Evolutionary conservation across 1,139 yeast species (phyloP).

Genomic region (Kodamaea ohmeri): DNA sequence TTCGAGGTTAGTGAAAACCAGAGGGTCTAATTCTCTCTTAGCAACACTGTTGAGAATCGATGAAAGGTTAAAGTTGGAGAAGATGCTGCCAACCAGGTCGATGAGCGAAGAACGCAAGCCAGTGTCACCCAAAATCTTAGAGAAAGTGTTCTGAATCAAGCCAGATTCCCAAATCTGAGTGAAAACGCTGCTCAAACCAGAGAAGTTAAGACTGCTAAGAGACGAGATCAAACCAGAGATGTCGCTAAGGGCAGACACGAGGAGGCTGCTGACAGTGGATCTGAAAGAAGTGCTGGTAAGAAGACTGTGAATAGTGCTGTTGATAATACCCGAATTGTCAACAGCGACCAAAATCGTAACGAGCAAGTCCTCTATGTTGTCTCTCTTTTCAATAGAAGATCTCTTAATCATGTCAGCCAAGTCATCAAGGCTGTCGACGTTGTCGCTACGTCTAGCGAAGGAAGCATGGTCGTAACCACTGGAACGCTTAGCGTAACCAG

Average conservation of each 20-base stretch:
- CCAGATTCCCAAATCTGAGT: slow-evolving; percentile 26
- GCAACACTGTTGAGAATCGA: slow-evolving; percentile 4
- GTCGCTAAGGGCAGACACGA: slow-evolving; percentile 27
- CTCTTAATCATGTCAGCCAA: slow-evolving; percentile 5
- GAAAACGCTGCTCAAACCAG: slow-evolving; percentile 25
- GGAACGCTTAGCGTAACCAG: slow-evolving; percentile 1
- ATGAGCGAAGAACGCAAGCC: slow-evolving; percentile 26
- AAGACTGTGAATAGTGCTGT: slow-evolving; percentile 26
- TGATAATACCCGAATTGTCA: slow-evolving; percentile 29
- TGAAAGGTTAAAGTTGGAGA: slow-evolving; percentile 12
- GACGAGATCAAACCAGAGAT: slow-evolving; percentile 19
- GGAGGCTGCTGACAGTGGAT: slow-evolving; percentile 24
- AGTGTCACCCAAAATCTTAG: slow-evolving; percentile 27
- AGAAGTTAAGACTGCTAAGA: slow-evolving; percentile 8
- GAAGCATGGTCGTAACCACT: slow-evolving; percentile 4
- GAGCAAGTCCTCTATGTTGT: slow-evolving; percentile 33
- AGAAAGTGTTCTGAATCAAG: slow-evolving; percentile 25
- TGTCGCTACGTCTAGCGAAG: slow-evolving; percentile 6
- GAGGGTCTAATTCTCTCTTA: slow-evolving; percentile 9
- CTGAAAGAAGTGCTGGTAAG: slow-evolving; percentile 30
- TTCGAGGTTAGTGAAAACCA: slow-evolving; percentile 5
- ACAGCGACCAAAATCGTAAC: slow-evolving; percentile 32
- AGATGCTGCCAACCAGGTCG: slow-evolving; percentile 21
- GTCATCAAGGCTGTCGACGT: slow-evolving; percentile 1
- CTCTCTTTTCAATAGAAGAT: slow-evolving; percentile 22